Base-by-base conservation (phyloP, 2,329 filamentous ascomycete genomes). In the Curvularia verruculosa region DNA sequence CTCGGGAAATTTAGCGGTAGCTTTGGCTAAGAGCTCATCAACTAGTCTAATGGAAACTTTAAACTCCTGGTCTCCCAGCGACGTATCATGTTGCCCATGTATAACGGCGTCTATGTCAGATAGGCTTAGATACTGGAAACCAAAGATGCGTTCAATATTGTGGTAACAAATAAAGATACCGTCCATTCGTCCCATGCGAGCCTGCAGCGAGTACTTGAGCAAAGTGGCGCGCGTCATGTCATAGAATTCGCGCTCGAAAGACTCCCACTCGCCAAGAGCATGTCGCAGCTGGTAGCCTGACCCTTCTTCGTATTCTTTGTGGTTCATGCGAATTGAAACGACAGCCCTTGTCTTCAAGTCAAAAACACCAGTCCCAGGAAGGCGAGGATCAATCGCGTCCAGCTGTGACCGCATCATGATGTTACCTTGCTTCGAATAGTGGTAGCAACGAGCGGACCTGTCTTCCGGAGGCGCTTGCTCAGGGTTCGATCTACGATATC, bases 161-260 rank as follows among this genome's bases (percentile, higher is more conserved):
- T 99, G 95, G 74, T 88, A 99, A 2, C 95, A 95, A 21, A 98
- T 90, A 71, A 98, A 99, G 48, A 98, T 97, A 52, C 95, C 95
- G 72, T 99, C 94, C 96, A 99, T 99, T 48, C 93, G 88, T 18
- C 96, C 95, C 86, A 99, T 96, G 43, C 95, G 90, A 26, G 94
- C 96, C 77, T 99, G 95, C 28, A 99, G 82, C 9, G 93, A 96
- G 76, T 99, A 99, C 72, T 99, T 99, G 53, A 99, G 81, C 79
- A 99, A 94, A 0, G 94, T 95, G 1, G 93, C 86, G 51, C 96
- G 86, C 58, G 96, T 94, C 92, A 99, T 96, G 76, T 99, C 95
- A 74, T 89, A 96, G 75, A 95, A 97, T 71, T 99, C 96, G 56
- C 93, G 87, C 78, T 99, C 95, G 74, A 89, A 99, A 0, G 94